These are phyloP conservation scores for Vigna hirtella DNA, from an alignment of 306 rosid genomes.

Conservation along the genomic window DNA sequence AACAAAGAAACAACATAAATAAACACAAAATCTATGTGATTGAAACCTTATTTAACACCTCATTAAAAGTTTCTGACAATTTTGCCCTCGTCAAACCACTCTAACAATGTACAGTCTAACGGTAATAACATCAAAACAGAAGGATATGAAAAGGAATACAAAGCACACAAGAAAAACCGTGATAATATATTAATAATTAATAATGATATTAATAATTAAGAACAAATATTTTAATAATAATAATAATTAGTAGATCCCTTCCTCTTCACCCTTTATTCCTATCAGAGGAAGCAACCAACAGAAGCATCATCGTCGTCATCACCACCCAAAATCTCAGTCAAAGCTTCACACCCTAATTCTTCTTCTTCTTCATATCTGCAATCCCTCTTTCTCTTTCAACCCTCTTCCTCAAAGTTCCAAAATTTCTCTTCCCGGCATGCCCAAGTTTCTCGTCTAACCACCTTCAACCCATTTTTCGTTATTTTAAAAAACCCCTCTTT, in stretches of 20 bases:
- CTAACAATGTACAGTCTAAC: too few relatives aligned
- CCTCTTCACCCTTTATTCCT: conserved; percentile 49
- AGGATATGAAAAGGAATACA: too few relatives aligned
- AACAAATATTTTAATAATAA: conserved; percentile 37
- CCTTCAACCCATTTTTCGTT: conserved; percentile 28
- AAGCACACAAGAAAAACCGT: too few relatives aligned
- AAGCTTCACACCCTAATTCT: conserved; percentile 51
- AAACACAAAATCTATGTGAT: neutral
- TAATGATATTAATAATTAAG: neutral
- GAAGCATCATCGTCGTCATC: conserved; percentile 71
- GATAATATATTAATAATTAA: too few relatives aligned
- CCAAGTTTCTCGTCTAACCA: conserved; percentile 16
- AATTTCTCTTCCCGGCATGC: conserved; percentile 49
- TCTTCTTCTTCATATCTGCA: conserved; percentile 47
- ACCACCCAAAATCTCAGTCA: conserved; percentile 57
- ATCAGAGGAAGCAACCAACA: conserved; percentile 52
- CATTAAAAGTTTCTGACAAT: neutral
- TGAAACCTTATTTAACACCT: neutral
- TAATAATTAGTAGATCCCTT: conserved; percentile 57
- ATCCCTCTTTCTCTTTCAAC: neutral
- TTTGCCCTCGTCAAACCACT: neutral
- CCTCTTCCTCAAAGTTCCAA: conserved; percentile 36
- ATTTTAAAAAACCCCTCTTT: conserved; percentile 31
- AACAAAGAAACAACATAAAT: neutral
- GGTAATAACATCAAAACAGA: too few relatives aligned